Evolutionary conservation across 140 eudicot species (phyloP).

Genomic region (Senecio squalidus): DNA sequence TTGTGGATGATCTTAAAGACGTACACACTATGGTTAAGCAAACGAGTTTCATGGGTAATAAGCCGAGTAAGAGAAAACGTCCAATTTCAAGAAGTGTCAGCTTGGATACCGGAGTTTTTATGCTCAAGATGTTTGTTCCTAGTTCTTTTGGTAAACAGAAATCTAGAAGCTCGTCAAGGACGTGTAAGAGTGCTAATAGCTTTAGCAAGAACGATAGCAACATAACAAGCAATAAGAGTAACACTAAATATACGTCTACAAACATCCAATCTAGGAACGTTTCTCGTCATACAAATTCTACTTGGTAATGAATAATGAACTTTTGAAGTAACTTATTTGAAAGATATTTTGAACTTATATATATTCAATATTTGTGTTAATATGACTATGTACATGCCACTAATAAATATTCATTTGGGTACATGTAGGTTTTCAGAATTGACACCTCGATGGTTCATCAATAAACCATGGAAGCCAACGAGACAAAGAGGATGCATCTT

Average conservation of each 20-base stretch:
- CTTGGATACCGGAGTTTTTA: slow-evolving; percentile 58
- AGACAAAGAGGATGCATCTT: slow-evolving; percentile 28
- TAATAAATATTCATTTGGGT: background rate
- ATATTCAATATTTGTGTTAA: too few relatives aligned
- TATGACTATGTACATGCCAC: background rate
- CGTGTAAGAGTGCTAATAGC: slow-evolving; percentile 4
- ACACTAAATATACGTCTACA: background rate
- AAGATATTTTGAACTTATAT: too few relatives aligned
- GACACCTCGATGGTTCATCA: slow-evolving; percentile 25
- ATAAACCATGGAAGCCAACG: slow-evolving; percentile 18
- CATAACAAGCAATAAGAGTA: slow-evolving; percentile 12
- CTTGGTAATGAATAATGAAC: too few relatives aligned
- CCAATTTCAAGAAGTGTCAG: slow-evolving; percentile 45
- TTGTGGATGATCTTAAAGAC: slow-evolving; percentile 25
- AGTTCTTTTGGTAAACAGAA: slow-evolving; percentile 27
- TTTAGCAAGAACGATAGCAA: slow-evolving; percentile 4
- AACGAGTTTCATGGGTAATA: slow-evolving; percentile 8
- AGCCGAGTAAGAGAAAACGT: background rate
- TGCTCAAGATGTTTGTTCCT: slow-evolving; percentile 54
- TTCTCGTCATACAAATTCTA: too few relatives aligned
- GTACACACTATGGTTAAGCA: slow-evolving; percentile 1
- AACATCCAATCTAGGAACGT: slow-evolving; percentile 18
- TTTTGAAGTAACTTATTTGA: too few relatives aligned
- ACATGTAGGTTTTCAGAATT: slow-evolving; percentile 16
- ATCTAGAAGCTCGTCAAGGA: slow-evolving; percentile 19